Conservation (phyloP, 2,329 filamentous ascomycete species). For the Leptographium wingfieldii region DNA sequence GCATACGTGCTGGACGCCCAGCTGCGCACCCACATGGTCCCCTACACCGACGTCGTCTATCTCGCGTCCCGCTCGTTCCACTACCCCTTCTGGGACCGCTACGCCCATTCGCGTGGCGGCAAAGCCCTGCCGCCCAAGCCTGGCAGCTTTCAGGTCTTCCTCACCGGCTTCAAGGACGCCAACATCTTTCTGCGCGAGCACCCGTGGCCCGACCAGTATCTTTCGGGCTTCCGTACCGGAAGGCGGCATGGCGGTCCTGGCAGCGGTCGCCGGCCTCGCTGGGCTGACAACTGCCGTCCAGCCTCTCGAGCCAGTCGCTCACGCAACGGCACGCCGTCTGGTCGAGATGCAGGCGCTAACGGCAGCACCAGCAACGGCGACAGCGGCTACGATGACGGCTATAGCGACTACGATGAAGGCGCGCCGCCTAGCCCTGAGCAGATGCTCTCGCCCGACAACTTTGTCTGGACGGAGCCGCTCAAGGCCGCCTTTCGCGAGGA, state of each 20-base stretch:
- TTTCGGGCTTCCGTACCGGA: conserved; percentile 55
- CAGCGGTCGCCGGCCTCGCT: conserved; percentile 41
- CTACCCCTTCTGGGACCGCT: conserved; percentile 94
- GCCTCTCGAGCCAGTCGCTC: conserved; percentile 34
- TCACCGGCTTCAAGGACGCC: conserved; percentile 94
- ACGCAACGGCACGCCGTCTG: not conserved
- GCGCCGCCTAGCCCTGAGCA: conserved; percentile 18
- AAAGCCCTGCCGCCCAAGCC: conserved; percentile 80
- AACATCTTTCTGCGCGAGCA: conserved; percentile 91
- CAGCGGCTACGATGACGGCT: conserved; percentile 14
- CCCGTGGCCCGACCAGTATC: conserved; percentile 89
- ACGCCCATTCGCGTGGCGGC: conserved; percentile 76
- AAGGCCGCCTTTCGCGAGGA: conserved; percentile 92
- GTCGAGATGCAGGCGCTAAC: not conserved
- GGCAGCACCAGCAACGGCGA: not conserved
- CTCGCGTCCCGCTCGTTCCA: conserved; percentile 95
- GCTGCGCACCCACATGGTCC: conserved; percentile 80
- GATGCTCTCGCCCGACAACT: conserved; percentile 38
- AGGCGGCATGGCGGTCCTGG: conserved; percentile 33
- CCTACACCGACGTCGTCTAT: conserved; percentile 90
- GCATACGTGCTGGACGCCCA: conserved; percentile 91
- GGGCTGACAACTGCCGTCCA: conserved; percentile 75
- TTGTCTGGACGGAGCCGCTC: conserved; percentile 76
- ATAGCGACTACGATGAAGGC: conserved; percentile 15
- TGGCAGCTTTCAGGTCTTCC: conserved; percentile 93